Evolutionary conservation across 805 yeast species (phyloP), one percentile per base, ranked within the genome.

Genomic region (Schwanniomyces vanrijiae): DNA sequence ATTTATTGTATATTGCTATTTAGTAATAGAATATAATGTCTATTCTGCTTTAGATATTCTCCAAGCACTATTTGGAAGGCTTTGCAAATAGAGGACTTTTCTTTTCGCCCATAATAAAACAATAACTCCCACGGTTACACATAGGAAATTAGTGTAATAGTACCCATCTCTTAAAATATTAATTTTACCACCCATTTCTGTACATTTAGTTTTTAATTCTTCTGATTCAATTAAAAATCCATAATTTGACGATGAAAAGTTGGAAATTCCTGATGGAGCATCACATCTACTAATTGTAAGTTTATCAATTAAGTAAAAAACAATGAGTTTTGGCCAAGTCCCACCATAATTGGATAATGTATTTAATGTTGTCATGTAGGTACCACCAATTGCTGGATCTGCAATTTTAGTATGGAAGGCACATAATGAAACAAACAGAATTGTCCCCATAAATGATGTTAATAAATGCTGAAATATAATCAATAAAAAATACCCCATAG

Each of bases 351-450:
- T 94, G 37, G 95, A 83, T 41, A 94, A 73, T 0, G 99, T 94
- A 66, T 94, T 94, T 48, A 94, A 73, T 0, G 96, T 84, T 0
- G 99, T 94, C 98, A 94, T 92, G 65, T 94, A 94, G 0, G 99
- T 94, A 1, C 99, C 99, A 14, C 99, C 99, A 57, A 94, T 88
- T 16, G 83, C 68, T 0, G 99, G 98, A 62, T 94, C 99, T 1
- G 99, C 96, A 45, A 94, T 88, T 56, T 85, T 83, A 2, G 97
- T 92, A 68, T 92, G 97, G 75, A 94, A 94, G 0, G 98, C 96
- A 60, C 90, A 86, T 37, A 94, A 82, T 1, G 96, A 87, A 16
- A 94, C 98, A 69, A 94, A 92, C 66, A 92, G 98, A 47, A 94
- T 84, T 0, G 99, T 94, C 5, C 90, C 79, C 96, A 92, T 88